Evolutionary conservation across 2,329 filamentous ascomycete species (phyloP).

Genomic region (Podosphaera fusca): DNA sequence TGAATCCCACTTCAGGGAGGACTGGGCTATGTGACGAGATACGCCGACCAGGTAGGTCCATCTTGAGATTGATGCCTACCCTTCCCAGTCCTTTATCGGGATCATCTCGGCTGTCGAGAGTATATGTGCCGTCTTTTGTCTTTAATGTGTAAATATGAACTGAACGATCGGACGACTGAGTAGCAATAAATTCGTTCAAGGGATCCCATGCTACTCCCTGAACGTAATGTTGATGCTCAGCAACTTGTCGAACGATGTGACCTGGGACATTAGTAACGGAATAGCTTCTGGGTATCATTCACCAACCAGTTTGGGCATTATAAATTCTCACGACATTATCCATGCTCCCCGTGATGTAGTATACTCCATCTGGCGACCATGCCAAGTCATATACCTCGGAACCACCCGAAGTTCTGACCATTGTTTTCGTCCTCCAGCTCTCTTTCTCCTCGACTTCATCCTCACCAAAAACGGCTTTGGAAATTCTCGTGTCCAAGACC

Average conservation of each 20-base stretch:
- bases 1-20: constrained; percentile 54
- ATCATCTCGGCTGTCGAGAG: constrained; percentile 38
- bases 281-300: neutral
- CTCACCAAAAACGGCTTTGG: constrained; percentile 49
- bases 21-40: constrained; percentile 85
- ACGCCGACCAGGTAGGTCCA: constrained; percentile 76
- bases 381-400: constrained; percentile 96
- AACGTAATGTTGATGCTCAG: constrained; percentile 94
- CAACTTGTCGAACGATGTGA: constrained; percentile 66
- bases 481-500: constrained; percentile 56
- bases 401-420: constrained; percentile 71
- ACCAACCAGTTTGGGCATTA: constrained; percentile 67
- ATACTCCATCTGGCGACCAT: constrained; percentile 90
- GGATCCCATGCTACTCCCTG: constrained; percentile 98
- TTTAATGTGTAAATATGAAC: constrained; percentile 94
- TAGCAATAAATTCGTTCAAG: constrained; percentile 91
- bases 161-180: constrained; percentile 91
- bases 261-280: constrained; percentile 17
- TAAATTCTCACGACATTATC: constrained; percentile 96
- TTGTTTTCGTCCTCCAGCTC: constrained; percentile 88
- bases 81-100: constrained; percentile 43
- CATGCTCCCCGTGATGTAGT: constrained; percentile 98
- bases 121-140: constrained; percentile 90
- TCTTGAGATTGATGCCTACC: constrained; percentile 53
- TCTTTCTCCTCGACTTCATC: constrained; percentile 84